Evolutionary conservation across 1,139 yeast species (phyloP).

Genomic region (Casaregolazyma suthepensis): DNA sequence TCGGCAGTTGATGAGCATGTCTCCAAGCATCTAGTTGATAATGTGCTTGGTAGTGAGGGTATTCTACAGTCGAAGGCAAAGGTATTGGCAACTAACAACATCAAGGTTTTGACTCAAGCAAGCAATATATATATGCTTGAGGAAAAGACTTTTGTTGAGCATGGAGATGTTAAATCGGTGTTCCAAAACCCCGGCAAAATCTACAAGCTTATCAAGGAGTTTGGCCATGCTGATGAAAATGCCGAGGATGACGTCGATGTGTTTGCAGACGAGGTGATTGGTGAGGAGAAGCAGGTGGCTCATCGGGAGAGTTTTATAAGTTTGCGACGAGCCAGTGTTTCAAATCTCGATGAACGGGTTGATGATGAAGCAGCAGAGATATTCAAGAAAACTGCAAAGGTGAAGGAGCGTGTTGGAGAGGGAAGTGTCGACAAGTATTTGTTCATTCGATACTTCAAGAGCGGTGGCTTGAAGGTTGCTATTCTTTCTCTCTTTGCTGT

Average conservation of each 20-base stretch:
- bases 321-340: slow-evolving; percentile 64
- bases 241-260: slow-evolving; percentile 8
- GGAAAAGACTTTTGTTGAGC: slow-evolving; percentile 30
- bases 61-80: slow-evolving; percentile 61
- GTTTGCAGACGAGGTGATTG: neutral
- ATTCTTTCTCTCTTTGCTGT: slow-evolving; percentile 41
- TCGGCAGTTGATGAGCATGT: slow-evolving; percentile 87
- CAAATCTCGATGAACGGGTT: slow-evolving; percentile 38
- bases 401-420: slow-evolving; percentile 14
- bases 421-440: slow-evolving; percentile 38
- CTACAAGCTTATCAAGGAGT: slow-evolving; percentile 21
- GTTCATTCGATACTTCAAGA: slow-evolving; percentile 72
- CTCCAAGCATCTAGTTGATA: slow-evolving; percentile 55
- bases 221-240: slow-evolving; percentile 28
- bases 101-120: slow-evolving; percentile 66
- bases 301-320: slow-evolving; percentile 32
- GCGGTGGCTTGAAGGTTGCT: slow-evolving; percentile 72
- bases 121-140: slow-evolving; percentile 54
- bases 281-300: slow-evolving; percentile 6
- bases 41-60: slow-evolving; percentile 57
- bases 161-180: slow-evolving; percentile 17
- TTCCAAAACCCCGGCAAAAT: slow-evolving; percentile 13
- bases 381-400: slow-evolving; percentile 15
- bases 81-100: slow-evolving; percentile 72
- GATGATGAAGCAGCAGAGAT: slow-evolving; percentile 26